Evolutionary conservation across 179 eudicot species (phyloP).

Genomic region (Beta corolliflora): DNA sequence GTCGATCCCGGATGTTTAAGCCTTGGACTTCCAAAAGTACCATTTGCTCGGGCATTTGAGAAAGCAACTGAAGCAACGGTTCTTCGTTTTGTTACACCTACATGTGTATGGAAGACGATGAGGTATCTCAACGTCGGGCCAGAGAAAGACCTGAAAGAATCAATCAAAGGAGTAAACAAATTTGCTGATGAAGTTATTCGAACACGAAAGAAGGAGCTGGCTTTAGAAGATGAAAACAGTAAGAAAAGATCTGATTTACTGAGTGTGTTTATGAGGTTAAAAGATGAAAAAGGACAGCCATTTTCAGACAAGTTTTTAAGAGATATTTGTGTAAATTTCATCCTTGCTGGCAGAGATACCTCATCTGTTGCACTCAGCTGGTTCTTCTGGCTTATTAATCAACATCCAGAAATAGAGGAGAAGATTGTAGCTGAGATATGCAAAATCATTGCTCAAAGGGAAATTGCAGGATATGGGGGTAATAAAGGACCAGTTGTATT

Average conservation of each 20-base stretch:
- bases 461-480: constrained; percentile 16
- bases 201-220: constrained; percentile 72
- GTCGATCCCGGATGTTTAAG: constrained; percentile 90
- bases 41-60: constrained; percentile 87
- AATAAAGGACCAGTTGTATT: constrained; percentile 36
- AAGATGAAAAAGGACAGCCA: constrained; percentile 53
- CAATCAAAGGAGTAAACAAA: constrained; percentile 61
- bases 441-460: constrained; percentile 45
- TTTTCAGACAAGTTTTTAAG: constrained; percentile 74
- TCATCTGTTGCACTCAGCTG: constrained; percentile 96
- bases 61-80: constrained; percentile 85
- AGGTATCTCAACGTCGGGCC: constrained; percentile 55
- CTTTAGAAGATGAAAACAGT: constrained; percentile 24
- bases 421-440: constrained; percentile 62
- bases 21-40: constrained; percentile 67
- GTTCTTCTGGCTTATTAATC: constrained; percentile 90
- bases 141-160: constrained; percentile 58
- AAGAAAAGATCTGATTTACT: constrained; percentile 62
- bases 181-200: constrained; percentile 77
- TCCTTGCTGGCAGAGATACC: constrained; percentile 93
- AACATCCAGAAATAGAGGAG: constrained; percentile 66
- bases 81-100: constrained; percentile 75
- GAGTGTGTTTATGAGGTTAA: constrained; percentile 75
- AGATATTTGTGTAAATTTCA: constrained; percentile 89
- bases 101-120: constrained; percentile 75